Percentiles rank a stretch among this genome's conserved stretches.
Evolutionary conservation across 257 asterid species (phyloP).

Genomic region (Nicotiana undulata): DNA sequence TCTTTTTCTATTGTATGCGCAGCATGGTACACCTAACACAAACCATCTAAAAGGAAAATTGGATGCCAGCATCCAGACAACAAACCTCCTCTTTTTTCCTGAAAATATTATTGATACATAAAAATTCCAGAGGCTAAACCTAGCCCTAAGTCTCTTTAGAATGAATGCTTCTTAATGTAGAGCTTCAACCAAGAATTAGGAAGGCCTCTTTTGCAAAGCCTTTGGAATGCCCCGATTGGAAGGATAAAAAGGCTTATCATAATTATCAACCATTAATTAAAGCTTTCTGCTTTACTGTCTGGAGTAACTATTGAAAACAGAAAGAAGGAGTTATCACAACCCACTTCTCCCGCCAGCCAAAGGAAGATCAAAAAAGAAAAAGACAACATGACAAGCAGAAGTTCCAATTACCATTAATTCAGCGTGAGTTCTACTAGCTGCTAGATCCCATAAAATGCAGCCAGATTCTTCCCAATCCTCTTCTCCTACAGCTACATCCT

Average conservation of each 20-base stretch:
- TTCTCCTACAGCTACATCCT: slow-evolving; percentile 28
- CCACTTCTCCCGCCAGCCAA: slow-evolving; percentile 8
- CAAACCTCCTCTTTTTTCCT: neutral
- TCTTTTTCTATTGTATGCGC: neutral
- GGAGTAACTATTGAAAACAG: neutral
- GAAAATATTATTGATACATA: neutral
- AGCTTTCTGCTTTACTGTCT: neutral
- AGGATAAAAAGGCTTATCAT: neutral
- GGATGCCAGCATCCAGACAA: neutral
- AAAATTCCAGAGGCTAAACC: neutral
- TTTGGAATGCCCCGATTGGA: neutral
- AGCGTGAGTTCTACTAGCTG: slow-evolving; percentile 81
- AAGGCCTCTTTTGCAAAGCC: slow-evolving; percentile 1
- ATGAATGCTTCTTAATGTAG: neutral
- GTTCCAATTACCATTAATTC: slow-evolving; percentile 59
- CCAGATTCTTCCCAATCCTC: slow-evolving; percentile 87
- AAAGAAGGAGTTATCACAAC: neutral
- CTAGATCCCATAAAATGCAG: slow-evolving; percentile 95
- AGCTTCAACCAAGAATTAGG: neutral
- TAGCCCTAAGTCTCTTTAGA: neutral
- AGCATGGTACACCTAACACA: neutral
- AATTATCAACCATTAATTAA: neutral
- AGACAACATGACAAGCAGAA: slow-evolving; percentile 8
- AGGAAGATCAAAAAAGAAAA: neutral
- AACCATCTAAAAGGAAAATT: neutral